Evolutionary conservation across 345 rosid genomes (phyloP).

Genomic region (Xanthoceras sorbifolium): DNA sequence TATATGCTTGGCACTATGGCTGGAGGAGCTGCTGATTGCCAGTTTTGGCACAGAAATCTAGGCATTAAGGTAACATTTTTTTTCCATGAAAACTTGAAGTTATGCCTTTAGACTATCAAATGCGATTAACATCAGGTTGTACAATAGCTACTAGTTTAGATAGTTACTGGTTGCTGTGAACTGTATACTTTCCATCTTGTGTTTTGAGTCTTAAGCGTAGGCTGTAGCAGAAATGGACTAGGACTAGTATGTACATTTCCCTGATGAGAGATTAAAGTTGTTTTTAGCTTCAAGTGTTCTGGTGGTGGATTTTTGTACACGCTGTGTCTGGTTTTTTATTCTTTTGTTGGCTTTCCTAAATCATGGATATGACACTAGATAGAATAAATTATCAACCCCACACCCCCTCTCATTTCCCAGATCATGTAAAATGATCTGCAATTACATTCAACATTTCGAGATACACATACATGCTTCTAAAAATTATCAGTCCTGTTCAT

Average conservation of each 20-base stretch:
- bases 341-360: no score
- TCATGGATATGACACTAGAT: no score
- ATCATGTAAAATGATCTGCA: not conserved
- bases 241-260: no score
- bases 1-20: conserved; percentile 97
- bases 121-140: not conserved
- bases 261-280: no score
- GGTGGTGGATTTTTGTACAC: no score
- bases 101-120: not conserved
- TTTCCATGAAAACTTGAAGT: conserved; percentile 3
- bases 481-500: not conserved
- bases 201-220: not conserved
- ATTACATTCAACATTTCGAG: not conserved
- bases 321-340: no score
- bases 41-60: conserved; percentile 93
- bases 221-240: no score
- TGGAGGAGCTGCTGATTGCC: conserved; percentile 98
- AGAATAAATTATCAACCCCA: no score
- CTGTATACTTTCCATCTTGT: not conserved
- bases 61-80: conserved; percentile 69
- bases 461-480: not conserved
- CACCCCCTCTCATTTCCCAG: no score
- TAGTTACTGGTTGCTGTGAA: not conserved
- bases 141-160: not conserved
- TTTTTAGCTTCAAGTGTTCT: no score